Conservation (phyloP, 2,329 filamentous ascomycete genomes). For the Phoma sp. region DNA sequence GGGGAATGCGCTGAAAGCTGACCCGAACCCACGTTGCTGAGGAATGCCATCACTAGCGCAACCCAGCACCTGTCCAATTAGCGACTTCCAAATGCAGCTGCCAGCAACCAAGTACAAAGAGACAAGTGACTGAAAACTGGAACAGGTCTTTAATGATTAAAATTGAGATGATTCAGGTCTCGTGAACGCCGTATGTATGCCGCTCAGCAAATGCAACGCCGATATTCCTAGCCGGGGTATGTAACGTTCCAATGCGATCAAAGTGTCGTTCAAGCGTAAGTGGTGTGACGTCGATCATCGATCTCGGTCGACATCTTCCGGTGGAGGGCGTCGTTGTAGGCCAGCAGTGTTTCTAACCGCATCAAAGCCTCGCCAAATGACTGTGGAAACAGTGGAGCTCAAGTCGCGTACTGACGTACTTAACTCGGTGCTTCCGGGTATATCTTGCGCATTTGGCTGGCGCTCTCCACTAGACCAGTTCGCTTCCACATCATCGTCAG, state of each 20-base stretch:
- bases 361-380: conserved; percentile 47
- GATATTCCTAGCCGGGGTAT: conserved; percentile 11
- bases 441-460: conserved; percentile 43
- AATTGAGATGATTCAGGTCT: conserved; percentile 2
- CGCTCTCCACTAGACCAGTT: conserved; percentile 51
- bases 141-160: neutral
- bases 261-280: conserved; percentile 4
- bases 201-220: conserved; percentile 14
- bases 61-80: neutral
- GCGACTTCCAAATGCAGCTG: conserved; percentile 3
- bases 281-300: conserved; percentile 26
- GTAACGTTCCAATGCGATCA: conserved; percentile 14
- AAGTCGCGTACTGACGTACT: conserved; percentile 40
- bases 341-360: conserved; percentile 41
- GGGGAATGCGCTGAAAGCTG: conserved; percentile 1
- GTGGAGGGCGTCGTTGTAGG: conserved; percentile 37
- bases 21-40: conserved; percentile 6
- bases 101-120: conserved; percentile 13
- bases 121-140: neutral
- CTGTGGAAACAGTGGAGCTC: conserved; percentile 43
- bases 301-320: conserved; percentile 45
- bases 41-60: conserved; percentile 13
- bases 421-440: conserved; percentile 22
- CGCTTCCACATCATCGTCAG: conserved; percentile 41
- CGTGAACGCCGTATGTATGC: conserved; percentile 11